A percentile compares a stretch with the other conserved stretches of the same genome.
phyloP scores from a whole-genome alignment of 1,284 basidiomycete genomes.

The Hemileia vastatrix region DNA sequence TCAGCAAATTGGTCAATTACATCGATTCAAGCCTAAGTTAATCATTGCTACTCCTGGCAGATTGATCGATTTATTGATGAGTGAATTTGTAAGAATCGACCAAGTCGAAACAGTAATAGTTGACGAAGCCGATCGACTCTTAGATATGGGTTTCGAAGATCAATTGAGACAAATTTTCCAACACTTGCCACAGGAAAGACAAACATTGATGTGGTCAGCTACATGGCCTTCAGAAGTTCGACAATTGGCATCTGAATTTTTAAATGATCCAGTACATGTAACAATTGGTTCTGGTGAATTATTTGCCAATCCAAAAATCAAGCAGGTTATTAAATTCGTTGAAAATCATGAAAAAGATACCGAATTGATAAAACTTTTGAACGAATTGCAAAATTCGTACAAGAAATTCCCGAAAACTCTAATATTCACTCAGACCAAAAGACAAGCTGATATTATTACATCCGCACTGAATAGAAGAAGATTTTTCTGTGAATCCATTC shows the following conservation, averaged over 20 bases:
- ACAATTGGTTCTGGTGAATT: constrained; percentile 57
- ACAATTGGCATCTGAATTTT: constrained; percentile 79
- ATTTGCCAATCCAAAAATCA: constrained; percentile 77
- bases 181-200: constrained; percentile 60
- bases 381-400: constrained; percentile 1
- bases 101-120: constrained; percentile 87
- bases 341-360: constrained; percentile 78
- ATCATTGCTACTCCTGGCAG: constrained; percentile 92
- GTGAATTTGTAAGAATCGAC: constrained; percentile 66
- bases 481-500: constrained; percentile 94
- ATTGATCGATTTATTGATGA: constrained; percentile 72
- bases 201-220: constrained; percentile 92
- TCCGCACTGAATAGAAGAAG: constrained; percentile 98
- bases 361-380: constrained; percentile 85
- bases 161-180: constrained; percentile 80
- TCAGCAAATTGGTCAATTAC: constrained; percentile 72
- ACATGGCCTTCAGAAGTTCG: constrained; percentile 86
- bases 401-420: constrained; percentile 52
- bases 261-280: constrained; percentile 71
- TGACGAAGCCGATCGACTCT: constrained; percentile 91
- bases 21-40: constrained; percentile 92
- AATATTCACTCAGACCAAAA: background rate
- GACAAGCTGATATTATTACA: constrained; percentile 52
- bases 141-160: constrained; percentile 89
- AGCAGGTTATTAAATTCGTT: constrained; percentile 87